Evolutionary conservation across 2,329 filamentous ascomycete species (phyloP).

Genomic region (Colletotrichum graminicola): DNA sequence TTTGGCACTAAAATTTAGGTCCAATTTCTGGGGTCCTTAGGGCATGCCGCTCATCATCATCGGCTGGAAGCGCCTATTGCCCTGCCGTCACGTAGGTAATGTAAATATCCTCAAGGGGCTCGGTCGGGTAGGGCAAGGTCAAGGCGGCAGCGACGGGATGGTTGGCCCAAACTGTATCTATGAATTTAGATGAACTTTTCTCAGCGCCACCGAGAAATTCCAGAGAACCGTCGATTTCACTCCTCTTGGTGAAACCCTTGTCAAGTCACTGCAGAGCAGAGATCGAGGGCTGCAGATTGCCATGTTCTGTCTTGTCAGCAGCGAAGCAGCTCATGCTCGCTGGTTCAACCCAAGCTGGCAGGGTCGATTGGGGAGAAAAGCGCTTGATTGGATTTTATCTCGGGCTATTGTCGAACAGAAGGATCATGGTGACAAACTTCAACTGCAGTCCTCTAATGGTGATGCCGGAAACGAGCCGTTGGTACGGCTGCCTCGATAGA

Average conservation of each 20-base stretch:
- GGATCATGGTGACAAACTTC: neutral
- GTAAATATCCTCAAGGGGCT: neutral
- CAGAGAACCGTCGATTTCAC: conserved; percentile 19
- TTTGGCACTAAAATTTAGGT: neutral
- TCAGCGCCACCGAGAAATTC: conserved; percentile 17
- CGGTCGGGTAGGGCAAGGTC: conserved; percentile 1
- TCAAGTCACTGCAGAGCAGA: conserved; percentile 27
- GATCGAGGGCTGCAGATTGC: conserved; percentile 4
- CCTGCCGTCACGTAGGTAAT: neutral
- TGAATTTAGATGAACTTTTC: neutral
- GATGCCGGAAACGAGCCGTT: neutral
- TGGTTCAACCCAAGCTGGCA: neutral
- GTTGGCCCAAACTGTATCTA: neutral
- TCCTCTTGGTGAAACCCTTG: conserved; percentile 35
- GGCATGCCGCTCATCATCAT: neutral
- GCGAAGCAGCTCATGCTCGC: conserved; percentile 21
- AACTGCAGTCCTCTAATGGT: neutral
- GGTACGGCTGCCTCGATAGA: neutral
- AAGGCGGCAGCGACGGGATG: conserved; percentile 17
- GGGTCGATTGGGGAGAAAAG: neutral
- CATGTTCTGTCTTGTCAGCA: neutral
- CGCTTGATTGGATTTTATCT: neutral
- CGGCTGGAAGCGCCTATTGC: neutral
- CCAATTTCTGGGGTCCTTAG: neutral
- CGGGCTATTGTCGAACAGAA: neutral